Percentiles rank a stretch among this genome's conserved stretches.
These are phyloP conservation scores for Arctium lappa DNA, from an alignment of 129 eudicot species.

Conservation along the genomic window DNA sequence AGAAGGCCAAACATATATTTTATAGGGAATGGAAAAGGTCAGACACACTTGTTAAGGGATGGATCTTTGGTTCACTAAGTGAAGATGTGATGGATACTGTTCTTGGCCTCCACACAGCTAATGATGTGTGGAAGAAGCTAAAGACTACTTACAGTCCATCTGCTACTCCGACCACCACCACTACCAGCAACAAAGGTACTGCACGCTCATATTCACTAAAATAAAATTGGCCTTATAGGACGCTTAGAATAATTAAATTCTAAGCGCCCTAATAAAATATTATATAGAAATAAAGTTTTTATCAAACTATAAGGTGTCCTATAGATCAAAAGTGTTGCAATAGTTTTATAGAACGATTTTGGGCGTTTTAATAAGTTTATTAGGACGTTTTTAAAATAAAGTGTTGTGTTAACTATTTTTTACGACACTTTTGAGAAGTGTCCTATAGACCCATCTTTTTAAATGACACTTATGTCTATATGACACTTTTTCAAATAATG, in stretches of 20 bases:
- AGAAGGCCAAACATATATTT: not conserved
- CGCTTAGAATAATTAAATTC: not conserved
- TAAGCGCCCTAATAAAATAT: not conserved
- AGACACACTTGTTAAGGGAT: not conserved
- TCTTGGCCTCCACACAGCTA: not conserved
- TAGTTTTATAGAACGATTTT: not conserved
- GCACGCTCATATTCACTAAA: not conserved
- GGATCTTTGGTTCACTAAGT: not conserved
- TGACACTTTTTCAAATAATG: not conserved
- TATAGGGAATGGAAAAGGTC: not conserved
- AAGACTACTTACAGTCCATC: not conserved
- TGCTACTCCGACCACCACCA: not conserved
- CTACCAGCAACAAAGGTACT: not conserved
- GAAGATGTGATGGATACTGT: not conserved
- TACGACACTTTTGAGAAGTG: no score
- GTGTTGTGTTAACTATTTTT: no score
- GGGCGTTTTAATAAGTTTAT: not conserved
- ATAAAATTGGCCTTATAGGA: not conserved
- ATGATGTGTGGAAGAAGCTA: not conserved
- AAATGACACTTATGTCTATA: no score
- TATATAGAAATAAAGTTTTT: not conserved
- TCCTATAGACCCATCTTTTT: not conserved
- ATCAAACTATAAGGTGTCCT: not conserved
- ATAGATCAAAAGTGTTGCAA: not conserved
- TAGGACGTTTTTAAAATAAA: not conserved